These are phyloP conservation scores for Monosporozyma unispora DNA, from an alignment of 805 yeast species.

Conservation along the genomic window DNA sequence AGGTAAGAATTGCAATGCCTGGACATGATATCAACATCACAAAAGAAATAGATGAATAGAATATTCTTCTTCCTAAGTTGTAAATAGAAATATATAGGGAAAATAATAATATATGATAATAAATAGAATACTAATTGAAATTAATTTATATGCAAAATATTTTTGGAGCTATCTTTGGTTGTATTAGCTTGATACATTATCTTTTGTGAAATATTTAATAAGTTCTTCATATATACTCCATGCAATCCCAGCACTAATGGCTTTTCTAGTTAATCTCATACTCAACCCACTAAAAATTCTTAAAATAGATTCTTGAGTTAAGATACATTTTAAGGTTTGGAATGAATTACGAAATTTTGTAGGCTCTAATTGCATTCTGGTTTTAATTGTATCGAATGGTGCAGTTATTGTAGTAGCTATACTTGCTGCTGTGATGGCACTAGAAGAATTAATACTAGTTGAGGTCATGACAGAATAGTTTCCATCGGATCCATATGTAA, in stretches of 20 bases:
- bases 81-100: not conserved
- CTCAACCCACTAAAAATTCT: constrained; percentile 78
- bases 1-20: constrained; percentile 31
- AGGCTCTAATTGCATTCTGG: constrained; percentile 75
- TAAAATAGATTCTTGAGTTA: constrained; percentile 38
- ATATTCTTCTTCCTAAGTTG: not conserved
- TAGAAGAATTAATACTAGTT: constrained; percentile 54
- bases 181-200: not conserved
- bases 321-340: constrained; percentile 33
- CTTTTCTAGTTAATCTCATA: constrained; percentile 75
- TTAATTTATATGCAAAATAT: not conserved
- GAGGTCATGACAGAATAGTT: constrained; percentile 33
- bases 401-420: constrained; percentile 81
- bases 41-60: not conserved
- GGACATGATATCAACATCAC: not conserved
- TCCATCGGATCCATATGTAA: constrained; percentile 9
- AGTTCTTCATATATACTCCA: constrained; percentile 96
- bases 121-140: too few relatives aligned
- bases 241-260: constrained; percentile 85
- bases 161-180: not conserved
- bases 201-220: constrained; percentile 34
- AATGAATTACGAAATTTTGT: constrained; percentile 34
- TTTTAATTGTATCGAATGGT: constrained; percentile 91
- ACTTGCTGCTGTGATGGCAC: constrained; percentile 76
- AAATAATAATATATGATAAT: not conserved